Percentiles rank a stretch among this genome's conserved stretches.
phyloP scores from a whole-genome alignment of 306 rosid genomes.

The Arachis stenosperma region DNA sequence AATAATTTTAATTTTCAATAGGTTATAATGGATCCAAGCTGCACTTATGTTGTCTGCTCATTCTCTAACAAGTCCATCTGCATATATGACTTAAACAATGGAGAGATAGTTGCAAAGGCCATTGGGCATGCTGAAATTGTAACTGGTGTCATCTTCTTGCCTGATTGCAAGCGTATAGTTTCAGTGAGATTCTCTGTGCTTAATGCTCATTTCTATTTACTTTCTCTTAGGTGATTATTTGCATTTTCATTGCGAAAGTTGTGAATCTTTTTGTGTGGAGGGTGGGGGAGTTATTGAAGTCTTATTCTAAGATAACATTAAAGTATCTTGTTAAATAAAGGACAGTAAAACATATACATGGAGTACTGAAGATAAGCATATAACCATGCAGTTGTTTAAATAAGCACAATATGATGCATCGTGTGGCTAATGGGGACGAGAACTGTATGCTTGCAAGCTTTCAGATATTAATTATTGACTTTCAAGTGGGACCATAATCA shows the following conservation, averaged over 20 bases:
- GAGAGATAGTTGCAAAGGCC: conserved; percentile 69
- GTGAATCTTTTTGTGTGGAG: no score
- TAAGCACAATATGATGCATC: neutral
- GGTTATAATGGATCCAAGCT: conserved; percentile 77
- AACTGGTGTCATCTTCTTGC: conserved; percentile 79
- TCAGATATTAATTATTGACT: neutral
- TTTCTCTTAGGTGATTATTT: neutral
- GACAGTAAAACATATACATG: conserved; percentile 9
- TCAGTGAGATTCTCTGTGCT: conserved; percentile 53
- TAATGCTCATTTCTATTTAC: neutral
- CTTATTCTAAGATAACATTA: conserved; percentile 13
- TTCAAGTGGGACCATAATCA: neutral
- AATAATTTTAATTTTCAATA: conserved; percentile 46
- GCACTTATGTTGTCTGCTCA: conserved; percentile 71
- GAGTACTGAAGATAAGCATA: neutral
- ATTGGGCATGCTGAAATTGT: conserved; percentile 79
- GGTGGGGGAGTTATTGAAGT: conserved; percentile 2
- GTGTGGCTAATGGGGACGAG: neutral
- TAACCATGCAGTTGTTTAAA: conserved; percentile 14
- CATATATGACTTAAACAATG: conserved; percentile 63
- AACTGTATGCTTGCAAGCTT: conserved; percentile 7
- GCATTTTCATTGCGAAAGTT: neutral
- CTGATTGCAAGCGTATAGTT: conserved; percentile 76
- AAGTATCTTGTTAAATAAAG: conserved; percentile 10
- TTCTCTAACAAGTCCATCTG: conserved; percentile 75